Percentiles rank a stretch among this genome's conserved stretches.
phyloP scores from a whole-genome alignment of 176 grass and related monocot species.

The Phoenix roebelenii region DNA sequence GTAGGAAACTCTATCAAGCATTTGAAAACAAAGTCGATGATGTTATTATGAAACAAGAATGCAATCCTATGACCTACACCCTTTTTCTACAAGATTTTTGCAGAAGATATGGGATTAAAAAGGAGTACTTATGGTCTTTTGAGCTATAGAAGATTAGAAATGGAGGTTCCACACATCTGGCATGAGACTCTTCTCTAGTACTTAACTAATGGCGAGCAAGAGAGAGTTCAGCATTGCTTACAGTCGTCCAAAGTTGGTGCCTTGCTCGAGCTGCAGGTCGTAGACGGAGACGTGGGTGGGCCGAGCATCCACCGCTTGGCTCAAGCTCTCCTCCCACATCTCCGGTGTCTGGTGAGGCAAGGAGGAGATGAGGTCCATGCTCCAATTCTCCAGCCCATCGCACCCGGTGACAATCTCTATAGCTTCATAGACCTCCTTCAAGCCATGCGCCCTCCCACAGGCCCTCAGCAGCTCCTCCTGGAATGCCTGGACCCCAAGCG shows the following conservation, averaged over 20 bases:
- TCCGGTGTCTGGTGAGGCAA: slow-evolving; percentile 59
- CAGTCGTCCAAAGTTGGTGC: slow-evolving; percentile 79
- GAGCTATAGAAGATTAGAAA: no score
- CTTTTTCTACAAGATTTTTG: no score
- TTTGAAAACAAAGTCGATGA: no score
- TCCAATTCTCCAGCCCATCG: slow-evolving; percentile 70
- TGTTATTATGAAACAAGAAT: no score
- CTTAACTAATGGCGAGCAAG: not conserved
- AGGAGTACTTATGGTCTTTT: no score
- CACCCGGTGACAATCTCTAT: slow-evolving; percentile 42
- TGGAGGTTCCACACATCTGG: no score
- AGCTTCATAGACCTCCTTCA: slow-evolving; percentile 60
- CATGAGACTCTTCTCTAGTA: no score
- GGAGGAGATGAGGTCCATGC: slow-evolving; percentile 89
- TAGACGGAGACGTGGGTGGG: slow-evolving; percentile 72
- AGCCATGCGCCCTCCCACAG: slow-evolving; percentile 69
- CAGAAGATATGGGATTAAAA: no score
- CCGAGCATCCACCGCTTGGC: slow-evolving; percentile 35
- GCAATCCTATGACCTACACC: no score
- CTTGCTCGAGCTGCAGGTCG: slow-evolving; percentile 83
- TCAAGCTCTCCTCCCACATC: slow-evolving; percentile 91
- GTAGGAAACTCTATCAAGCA: no score
- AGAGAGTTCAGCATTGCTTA: slow-evolving; percentile 22
- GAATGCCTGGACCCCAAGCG: slow-evolving; percentile 76
- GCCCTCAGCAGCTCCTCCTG: slow-evolving; percentile 61